phyloP scores from a whole-genome alignment of 352 stramenopile genomes.

The Phytopythium oedochilum region DNA sequence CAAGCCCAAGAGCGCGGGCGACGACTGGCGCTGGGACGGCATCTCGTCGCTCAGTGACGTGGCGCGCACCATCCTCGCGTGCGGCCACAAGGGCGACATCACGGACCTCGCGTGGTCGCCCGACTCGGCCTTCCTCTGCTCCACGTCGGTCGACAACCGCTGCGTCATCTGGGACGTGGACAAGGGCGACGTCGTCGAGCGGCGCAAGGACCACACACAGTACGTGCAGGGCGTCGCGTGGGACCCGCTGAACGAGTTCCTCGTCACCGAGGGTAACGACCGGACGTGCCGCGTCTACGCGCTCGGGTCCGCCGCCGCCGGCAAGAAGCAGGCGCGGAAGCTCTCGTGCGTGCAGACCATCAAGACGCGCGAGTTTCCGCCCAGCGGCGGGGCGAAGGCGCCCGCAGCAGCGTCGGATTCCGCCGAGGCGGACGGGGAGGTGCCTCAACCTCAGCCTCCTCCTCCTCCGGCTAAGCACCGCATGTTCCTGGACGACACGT shows the following conservation, averaged over 20 bases:
- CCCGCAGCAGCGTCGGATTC: not conserved
- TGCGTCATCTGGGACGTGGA: slow-evolving; percentile 87
- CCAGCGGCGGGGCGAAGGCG: not conserved
- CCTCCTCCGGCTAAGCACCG: slow-evolving; percentile 43
- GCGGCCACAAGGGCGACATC: slow-evolving; percentile 88
- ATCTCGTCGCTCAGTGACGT: slow-evolving; percentile 82
- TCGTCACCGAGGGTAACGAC: slow-evolving; percentile 94
- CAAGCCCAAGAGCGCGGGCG: slow-evolving; percentile 60
- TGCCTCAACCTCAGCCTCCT: not conserved
- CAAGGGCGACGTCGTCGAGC: slow-evolving; percentile 73
- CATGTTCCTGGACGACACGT: slow-evolving; percentile 94
- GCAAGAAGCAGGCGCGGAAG: slow-evolving; percentile 72
- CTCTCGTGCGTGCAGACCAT: slow-evolving; percentile 72
- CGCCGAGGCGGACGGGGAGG: slow-evolving; percentile 7
- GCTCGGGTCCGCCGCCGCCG: slow-evolving; percentile 36
- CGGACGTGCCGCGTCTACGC: slow-evolving; percentile 92
- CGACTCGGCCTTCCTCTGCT: slow-evolving; percentile 88
- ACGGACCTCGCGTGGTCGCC: slow-evolving; percentile 91
- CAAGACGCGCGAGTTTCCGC: slow-evolving; percentile 67
- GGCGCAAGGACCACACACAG: slow-evolving; percentile 91
- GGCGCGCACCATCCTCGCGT: slow-evolving; percentile 62
- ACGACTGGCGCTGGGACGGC: slow-evolving; percentile 72
- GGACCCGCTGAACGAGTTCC: slow-evolving; percentile 93
- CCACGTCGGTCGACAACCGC: slow-evolving; percentile 92
- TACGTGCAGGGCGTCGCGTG: slow-evolving; percentile 96